These are phyloP conservation scores for Coriaria nepalensis DNA, from an alignment of 306 rosid genomes.

Conservation along the genomic window DNA sequence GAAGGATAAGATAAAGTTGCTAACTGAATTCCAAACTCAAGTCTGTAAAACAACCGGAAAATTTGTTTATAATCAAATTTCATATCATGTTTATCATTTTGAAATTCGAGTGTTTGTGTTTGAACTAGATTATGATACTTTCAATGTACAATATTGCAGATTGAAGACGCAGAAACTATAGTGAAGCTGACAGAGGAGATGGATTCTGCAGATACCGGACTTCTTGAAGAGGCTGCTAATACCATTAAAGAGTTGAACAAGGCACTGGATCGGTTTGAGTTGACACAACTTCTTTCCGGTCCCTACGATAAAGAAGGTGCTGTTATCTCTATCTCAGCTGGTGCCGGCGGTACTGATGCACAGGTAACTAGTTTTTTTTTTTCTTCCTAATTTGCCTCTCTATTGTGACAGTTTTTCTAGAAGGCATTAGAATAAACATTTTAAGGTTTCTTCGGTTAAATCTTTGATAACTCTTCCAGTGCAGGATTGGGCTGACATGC, in stretches of 20 bases:
- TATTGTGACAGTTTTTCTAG: too few relatives aligned
- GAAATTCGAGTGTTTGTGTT: neutral
- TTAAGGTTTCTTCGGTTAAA: conserved; percentile 19
- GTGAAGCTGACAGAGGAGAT: conserved; percentile 77
- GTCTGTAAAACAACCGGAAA: too few relatives aligned
- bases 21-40: conserved; percentile 60
- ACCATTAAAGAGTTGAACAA: conserved; percentile 65
- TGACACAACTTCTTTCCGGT: conserved; percentile 90
- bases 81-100: conserved; percentile 5
- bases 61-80: too few relatives aligned
- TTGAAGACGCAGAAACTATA: conserved; percentile 92
- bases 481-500: conserved; percentile 99
- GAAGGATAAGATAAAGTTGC: conserved; percentile 72
- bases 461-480: conserved; percentile 49
- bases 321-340: conserved; percentile 70
- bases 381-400: too few relatives aligned
- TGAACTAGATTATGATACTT: too few relatives aligned
- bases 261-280: conserved; percentile 72
- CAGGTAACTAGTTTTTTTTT: conserved; percentile 52
- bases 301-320: conserved; percentile 96
- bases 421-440: too few relatives aligned
- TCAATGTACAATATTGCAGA: conserved; percentile 43
- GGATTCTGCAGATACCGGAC: conserved; percentile 63
- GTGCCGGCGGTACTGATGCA: conserved; percentile 99
- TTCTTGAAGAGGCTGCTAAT: conserved; percentile 77